Evolutionary conservation across 2,329 filamentous ascomycete species (phyloP), one percentile per base, ranked within the genome.

Genomic region (Microdochium bolleyi): DNA sequence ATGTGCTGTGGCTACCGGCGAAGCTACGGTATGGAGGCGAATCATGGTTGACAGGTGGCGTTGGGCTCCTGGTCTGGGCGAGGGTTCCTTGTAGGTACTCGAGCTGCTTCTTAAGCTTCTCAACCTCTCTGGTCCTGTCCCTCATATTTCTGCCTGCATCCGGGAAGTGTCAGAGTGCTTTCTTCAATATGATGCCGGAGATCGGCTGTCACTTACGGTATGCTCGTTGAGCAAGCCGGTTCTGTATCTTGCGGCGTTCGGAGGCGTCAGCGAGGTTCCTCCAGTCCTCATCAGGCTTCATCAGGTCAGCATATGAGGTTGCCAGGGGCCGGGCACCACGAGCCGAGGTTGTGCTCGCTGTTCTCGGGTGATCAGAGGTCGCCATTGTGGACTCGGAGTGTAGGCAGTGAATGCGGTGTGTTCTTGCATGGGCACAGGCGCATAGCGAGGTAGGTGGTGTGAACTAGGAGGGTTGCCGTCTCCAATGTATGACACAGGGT

Each of bases 221-320:
- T 49, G 65, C 65, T 52, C 65, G 55, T 53, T 67, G 65, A 34
- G 65, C 65, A 30, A 67, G 62, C 11, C 65, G 63, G 51, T 67
- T 67, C 52, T 67, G 65, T n/a, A 67, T 67, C 56, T 66, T 67
- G 49, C 65, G 61, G 24, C 65, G 53, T 55, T 67, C 65, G 14
- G 64, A 62, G 25, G 64, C 63, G 54, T 66, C 63, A 24, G 64
- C 62, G 19, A 67, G 60, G 49, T 63, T 65, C 51, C 65, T 63
- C 65, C 65, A 67, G 49, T 67, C 65, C 55, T 67, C 65, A 25
- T 66, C 64, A 4, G 64, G 65, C 57, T 64, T 66, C 64, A 67
- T 66, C 21, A 67, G 52, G 51, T 67, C 64, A 44, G 62, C 64
- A 48, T 67, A 67, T 1, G 64, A 64, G 19, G 63, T 64, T 38